These are phyloP conservation scores for Mesotaenium endlicherianum DNA, from an alignment of 139 green algal genomes.

Conservation along the genomic window DNA sequence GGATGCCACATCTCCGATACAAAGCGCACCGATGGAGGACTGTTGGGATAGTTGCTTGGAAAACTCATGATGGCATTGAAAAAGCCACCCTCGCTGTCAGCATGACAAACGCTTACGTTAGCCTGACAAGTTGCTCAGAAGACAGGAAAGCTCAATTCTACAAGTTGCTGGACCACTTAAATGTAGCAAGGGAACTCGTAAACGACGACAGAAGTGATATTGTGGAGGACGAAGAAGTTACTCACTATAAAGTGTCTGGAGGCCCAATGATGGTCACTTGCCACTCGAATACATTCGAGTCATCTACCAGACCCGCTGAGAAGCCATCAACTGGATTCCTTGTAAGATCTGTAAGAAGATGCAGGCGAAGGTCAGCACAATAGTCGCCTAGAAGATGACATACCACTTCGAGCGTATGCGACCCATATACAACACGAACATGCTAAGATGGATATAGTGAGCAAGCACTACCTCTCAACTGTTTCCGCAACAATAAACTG, in stretches of 20 bases:
- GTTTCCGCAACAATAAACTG: slow-evolving; percentile 81
- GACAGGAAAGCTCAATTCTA: not conserved
- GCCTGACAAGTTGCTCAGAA: not conserved
- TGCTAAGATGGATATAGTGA: not conserved
- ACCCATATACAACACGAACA: not conserved
- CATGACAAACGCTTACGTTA: not conserved
- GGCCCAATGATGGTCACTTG: slow-evolving; percentile 95
- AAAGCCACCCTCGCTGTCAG: slow-evolving; percentile 94
- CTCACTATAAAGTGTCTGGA: slow-evolving; percentile 91
- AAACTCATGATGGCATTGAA: slow-evolving; percentile 96
- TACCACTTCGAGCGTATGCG: not conserved
- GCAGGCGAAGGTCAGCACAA: not conserved
- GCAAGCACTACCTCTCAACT: slow-evolving; percentile 79
- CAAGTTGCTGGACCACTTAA: too few relatives aligned
- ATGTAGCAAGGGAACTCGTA: too few relatives aligned
- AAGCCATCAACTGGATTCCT: slow-evolving; percentile 98
- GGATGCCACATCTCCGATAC: slow-evolving; percentile 96
- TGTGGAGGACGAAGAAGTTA: not conserved
- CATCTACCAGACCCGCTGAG: slow-evolving; percentile 92
- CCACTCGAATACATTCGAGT: slow-evolving; percentile 98
- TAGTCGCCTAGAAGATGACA: not conserved
- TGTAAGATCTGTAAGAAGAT: slow-evolving; percentile 78
- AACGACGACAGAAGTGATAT: not conserved
- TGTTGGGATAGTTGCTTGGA: slow-evolving; percentile 96
- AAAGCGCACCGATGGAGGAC: slow-evolving; percentile 88